A percentile compares a stretch with the other conserved stretches of the same genome.
These are phyloP conservation scores for Volvox reticuliferus DNA, from an alignment of 139 green algal genomes.

Conservation along the genomic window DNA sequence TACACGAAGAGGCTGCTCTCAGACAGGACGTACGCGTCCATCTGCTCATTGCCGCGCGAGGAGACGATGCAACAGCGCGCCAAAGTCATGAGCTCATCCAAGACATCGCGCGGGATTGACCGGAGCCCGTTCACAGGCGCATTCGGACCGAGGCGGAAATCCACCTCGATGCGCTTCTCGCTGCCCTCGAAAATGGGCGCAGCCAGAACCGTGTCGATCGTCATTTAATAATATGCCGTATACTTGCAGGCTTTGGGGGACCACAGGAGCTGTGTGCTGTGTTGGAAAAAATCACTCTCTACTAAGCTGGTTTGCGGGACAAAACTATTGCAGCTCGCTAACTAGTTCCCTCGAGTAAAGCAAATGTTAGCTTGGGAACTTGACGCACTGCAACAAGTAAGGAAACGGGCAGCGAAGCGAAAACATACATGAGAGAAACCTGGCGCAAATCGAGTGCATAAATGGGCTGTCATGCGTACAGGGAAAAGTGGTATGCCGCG, in stretches of 20 bases:
- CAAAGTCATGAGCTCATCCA: conserved; percentile 84
- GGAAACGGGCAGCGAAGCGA: no score
- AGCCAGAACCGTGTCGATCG: neutral
- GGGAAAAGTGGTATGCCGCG: neutral
- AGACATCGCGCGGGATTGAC: conserved; percentile 69
- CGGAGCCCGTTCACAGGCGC: conserved; percentile 75
- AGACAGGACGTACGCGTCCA: conserved; percentile 98
- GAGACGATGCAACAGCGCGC: conserved; percentile 97
- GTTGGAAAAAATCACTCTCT: conserved; percentile 44
- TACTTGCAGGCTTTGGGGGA: conserved; percentile 23
- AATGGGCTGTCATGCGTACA: neutral
- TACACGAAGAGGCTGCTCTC: conserved; percentile 98
- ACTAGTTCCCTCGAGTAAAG: conserved; percentile 5
- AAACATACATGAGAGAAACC: neutral
- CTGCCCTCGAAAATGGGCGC: conserved; percentile 89
- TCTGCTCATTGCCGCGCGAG: conserved; percentile 74
- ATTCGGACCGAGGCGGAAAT: conserved; percentile 72
- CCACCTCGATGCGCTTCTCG: conserved; percentile 96
- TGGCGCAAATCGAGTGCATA: neutral
- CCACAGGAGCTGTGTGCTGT: conserved; percentile 32
- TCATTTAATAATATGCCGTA: neutral
- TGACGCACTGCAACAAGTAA: conserved; percentile 41
- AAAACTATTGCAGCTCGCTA: conserved; percentile 35
- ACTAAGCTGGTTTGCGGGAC: conserved; percentile 37
- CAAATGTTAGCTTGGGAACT: conserved; percentile 52